Evolutionary conservation across 1,284 basidiomycete species (phyloP).

Genomic region (Boletus albobrunnescens): DNA sequence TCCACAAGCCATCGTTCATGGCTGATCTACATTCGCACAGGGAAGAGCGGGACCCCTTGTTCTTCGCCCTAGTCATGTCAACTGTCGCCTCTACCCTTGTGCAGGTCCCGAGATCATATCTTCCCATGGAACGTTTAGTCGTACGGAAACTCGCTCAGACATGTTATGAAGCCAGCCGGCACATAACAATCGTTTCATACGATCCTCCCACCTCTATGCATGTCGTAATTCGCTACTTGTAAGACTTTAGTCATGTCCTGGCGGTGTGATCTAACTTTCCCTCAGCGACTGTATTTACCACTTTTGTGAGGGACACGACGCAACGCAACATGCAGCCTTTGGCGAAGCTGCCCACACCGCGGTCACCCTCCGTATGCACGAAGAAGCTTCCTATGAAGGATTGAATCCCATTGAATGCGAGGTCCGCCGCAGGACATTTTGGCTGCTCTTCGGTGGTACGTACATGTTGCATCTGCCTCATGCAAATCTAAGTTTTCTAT

Average conservation of each 20-base stretch:
- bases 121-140: slow-evolving; percentile 74
- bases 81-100: slow-evolving; percentile 80
- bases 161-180: slow-evolving; percentile 75
- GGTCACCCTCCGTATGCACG: slow-evolving; percentile 76
- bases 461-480: slow-evolving; percentile 12
- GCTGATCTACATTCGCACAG: slow-evolving; percentile 70
- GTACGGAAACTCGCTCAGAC: slow-evolving; percentile 75
- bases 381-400: slow-evolving; percentile 74
- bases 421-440: slow-evolving; percentile 76
- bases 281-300: slow-evolving; percentile 75
- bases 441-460: slow-evolving; percentile 79
- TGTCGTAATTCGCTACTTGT: slow-evolving; percentile 82
- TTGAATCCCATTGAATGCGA: slow-evolving; percentile 83
- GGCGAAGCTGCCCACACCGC: slow-evolving; percentile 80
- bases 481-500: neutral
- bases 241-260: slow-evolving; percentile 32
- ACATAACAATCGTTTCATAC: slow-evolving; percentile 73
- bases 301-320: slow-evolving; percentile 83
- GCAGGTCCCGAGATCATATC: slow-evolving; percentile 74
- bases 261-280: slow-evolving; percentile 10
- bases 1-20: slow-evolving; percentile 83
- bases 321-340: slow-evolving; percentile 80
- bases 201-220: slow-evolving; percentile 79
- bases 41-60: slow-evolving; percentile 81
- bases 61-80: slow-evolving; percentile 83